These are phyloP conservation scores for Pholiota adiposa DNA, from an alignment of 1,284 basidiomycete species.

Conservation along the genomic window DNA sequence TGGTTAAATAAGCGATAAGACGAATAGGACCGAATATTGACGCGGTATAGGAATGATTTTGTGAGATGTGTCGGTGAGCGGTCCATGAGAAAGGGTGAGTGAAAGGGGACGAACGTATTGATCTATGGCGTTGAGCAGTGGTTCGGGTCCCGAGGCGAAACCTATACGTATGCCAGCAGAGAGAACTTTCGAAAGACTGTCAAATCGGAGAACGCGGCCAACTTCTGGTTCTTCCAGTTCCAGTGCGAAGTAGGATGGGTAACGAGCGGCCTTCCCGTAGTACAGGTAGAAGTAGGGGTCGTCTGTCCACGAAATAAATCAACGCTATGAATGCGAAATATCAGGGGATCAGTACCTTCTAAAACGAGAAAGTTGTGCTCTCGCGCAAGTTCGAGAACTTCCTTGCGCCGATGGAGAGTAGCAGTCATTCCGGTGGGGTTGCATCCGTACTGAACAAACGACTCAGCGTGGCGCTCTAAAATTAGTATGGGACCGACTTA, in stretches of 20 bases:
- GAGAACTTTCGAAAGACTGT: constrained; percentile 88
- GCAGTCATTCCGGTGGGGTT: constrained; percentile 88
- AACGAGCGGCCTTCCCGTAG: constrained; percentile 65
- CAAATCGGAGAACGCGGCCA: constrained; percentile 86
- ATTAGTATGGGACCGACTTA: constrained; percentile 35
- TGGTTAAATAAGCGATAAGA: background rate
- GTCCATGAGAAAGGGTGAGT: constrained; percentile 14
- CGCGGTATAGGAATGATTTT: background rate
- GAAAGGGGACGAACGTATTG: constrained; percentile 53
- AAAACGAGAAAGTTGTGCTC: constrained; percentile 84
- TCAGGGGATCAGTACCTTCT: constrained; percentile 55
- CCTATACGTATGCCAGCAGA: constrained; percentile 85
- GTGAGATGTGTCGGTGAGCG: constrained; percentile 6
- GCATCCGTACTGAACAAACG: constrained; percentile 64
- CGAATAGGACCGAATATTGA: background rate
- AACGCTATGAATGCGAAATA: background rate
- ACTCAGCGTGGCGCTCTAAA: constrained; percentile 10
- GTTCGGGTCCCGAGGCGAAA: constrained; percentile 80
- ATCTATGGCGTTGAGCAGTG: constrained; percentile 78
- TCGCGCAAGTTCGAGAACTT: constrained; percentile 76
- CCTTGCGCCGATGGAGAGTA: constrained; percentile 73
- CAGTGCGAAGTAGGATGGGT: constrained; percentile 80
- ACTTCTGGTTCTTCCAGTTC: constrained; percentile 64
- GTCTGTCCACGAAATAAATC: constrained; percentile 44
- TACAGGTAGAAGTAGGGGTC: constrained; percentile 83